Conservation (phyloP, 2,329 filamentous ascomycete species). For the Xylariaceae sp. region DNA sequence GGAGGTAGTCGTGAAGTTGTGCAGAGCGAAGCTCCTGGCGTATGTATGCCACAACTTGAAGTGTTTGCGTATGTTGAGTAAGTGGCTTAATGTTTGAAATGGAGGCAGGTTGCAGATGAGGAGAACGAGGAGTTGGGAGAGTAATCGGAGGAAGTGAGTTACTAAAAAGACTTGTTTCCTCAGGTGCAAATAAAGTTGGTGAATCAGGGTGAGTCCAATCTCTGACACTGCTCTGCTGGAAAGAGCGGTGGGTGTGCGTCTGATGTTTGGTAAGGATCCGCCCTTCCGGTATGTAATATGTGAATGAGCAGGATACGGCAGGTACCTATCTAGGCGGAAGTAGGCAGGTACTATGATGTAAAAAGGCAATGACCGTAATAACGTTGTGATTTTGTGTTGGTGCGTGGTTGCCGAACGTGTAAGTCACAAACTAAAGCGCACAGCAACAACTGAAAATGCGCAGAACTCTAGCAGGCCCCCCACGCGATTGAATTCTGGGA, state of each 20-base stretch:
- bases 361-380: background rate
- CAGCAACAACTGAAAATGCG: constrained; percentile 8
- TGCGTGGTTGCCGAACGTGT: background rate
- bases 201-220: constrained; percentile 11
- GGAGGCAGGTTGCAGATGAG: background rate
- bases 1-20: background rate
- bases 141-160: constrained; percentile 5
- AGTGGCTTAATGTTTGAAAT: background rate
- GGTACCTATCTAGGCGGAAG: background rate
- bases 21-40: constrained; percentile 1
- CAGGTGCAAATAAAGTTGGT: no score
- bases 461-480: constrained; percentile 1
- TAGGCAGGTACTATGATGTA: background rate
- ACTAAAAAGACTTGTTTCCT: constrained; percentile 17
- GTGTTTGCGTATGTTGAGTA: constrained; percentile 1
- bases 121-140: constrained; percentile 3
- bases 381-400: background rate
- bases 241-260: constrained; percentile 25
- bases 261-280: constrained; percentile 2
- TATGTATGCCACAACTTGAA: background rate
- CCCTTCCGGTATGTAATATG: no score
- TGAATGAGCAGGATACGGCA: background rate
- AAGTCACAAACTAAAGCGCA: constrained; percentile 6
- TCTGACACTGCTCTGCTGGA: constrained; percentile 17
- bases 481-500: constrained; percentile 7